Percentiles rank a stretch among this genome's conserved stretches.
These are phyloP conservation scores for Aspergillus conjunctus DNA, from an alignment of 495 filamentous ascomycete species.

Conservation along the genomic window DNA sequence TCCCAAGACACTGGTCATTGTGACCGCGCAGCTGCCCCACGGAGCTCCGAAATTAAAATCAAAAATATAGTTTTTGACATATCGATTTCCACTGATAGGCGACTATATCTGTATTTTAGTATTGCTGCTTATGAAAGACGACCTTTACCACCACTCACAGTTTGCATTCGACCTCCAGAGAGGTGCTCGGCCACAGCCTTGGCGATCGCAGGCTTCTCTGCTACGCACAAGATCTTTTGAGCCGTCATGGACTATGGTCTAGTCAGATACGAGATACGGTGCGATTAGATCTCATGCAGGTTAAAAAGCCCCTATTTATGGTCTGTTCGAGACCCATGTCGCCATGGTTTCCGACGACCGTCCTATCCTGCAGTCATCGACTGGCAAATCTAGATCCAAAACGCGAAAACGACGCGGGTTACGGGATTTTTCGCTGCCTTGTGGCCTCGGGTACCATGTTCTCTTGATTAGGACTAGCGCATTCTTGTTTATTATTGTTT, in stretches of 20 bases:
- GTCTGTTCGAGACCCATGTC: not conserved
- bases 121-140: conserved; percentile 17
- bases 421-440: conserved; percentile 11
- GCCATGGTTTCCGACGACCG: not conserved
- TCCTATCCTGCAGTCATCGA: not conserved
- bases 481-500: conserved; percentile 8
- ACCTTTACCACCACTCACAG: conserved; percentile 53
- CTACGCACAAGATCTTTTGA: conserved; percentile 79
- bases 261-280: not conserved
- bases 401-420: conserved; percentile 23
- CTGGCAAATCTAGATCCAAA: not conserved
- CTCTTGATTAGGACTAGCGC: not conserved
- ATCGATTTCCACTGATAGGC: conserved; percentile 63
- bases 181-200: conserved; percentile 91
- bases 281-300: not conserved
- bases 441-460: conserved; percentile 3
- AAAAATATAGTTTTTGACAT: conserved; percentile 94
- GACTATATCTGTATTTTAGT: conserved; percentile 47
- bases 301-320: not conserved
- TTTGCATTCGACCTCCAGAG: conserved; percentile 69
- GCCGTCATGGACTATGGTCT: conserved; percentile 30
- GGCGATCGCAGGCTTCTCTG: conserved; percentile 95
- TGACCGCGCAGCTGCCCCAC: conserved; percentile 82
- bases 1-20: conserved; percentile 89
- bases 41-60: conserved; percentile 77